Evolutionary conservation across 176 grass and related monocot genomes (phyloP), one percentile per base, ranked within the genome.

Genomic region (Cocos nucifera): DNA sequence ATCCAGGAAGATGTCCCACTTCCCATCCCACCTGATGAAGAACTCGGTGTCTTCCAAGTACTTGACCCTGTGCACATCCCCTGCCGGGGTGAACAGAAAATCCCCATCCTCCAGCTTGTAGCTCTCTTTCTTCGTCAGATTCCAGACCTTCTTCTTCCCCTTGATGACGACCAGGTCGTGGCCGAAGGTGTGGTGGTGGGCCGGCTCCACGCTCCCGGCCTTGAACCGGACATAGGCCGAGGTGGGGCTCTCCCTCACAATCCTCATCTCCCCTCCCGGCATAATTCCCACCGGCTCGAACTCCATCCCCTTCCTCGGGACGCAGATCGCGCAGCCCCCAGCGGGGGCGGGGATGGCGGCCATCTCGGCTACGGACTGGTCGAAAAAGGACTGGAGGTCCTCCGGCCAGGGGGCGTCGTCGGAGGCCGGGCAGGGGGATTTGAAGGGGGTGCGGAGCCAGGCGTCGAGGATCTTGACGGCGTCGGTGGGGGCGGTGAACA

Each of bases 161-260:
- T 84, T 85, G 59, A 96, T 80, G 30, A 96, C 87, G 50, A 90
- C 77, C 32, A 96, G 72, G 58, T 96, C 83, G n/a, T 96, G 92
- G n/a, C 92, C 92, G 4, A 95, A 95, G 56, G 86, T 95, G 80
- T 95, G 91, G 74, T 90, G 92, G 55, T 96, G 86, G 51, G 92
- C 83, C 9, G 86, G 86, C 62, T 96, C 92, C 52, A 96, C 86
- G 62, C 83, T 90, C n/a, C 83, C 91, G 21, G 83, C 92, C 76
- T 96, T 90, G 75, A 96, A 96, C 16, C 75, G 76, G 22, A 96
- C 83, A 60, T 90, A 82, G 39, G 86, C 91, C 2, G 86, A 95
- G 15, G 90, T 95, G 53, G 91, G 91, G 65, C 83, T 90, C 69
- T 96, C 83, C 14, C 86, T 81, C 61, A 90, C 91, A 28, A 96